A percentile compares a stretch with the other conserved stretches of the same genome.
phyloP scores from a whole-genome alignment of 129 eudicot genomes.

The Chrysanthemum lavandulifolium region DNA sequence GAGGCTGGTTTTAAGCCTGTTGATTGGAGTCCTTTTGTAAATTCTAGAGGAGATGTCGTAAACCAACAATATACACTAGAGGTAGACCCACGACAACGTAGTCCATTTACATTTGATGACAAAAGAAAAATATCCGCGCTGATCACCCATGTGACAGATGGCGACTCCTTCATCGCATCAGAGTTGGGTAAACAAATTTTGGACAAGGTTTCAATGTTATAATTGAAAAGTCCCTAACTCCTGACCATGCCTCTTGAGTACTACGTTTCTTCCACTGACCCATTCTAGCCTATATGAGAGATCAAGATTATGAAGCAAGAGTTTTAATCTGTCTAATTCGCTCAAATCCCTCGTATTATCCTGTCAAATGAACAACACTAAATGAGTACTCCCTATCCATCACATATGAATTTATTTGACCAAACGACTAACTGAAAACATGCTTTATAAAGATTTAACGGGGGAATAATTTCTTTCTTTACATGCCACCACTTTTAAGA shows the following conservation, averaged over 20 bases:
- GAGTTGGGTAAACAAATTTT: not conserved
- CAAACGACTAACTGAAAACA: too few relatives aligned
- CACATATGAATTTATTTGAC: not conserved
- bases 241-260: conserved; percentile 65
- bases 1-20: conserved; percentile 14
- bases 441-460: too few relatives aligned
- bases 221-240: conserved; percentile 79
- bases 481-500: too few relatives aligned
- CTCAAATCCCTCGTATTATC: conserved; percentile 39
- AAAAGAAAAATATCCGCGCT: too few relatives aligned
- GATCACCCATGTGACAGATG: too few relatives aligned
- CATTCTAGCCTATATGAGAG: conserved; percentile 84
- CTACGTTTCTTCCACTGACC: conserved; percentile 62
- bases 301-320: conserved; percentile 85
- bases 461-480: too few relatives aligned
- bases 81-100: conserved; percentile 15
- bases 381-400: not conserved
- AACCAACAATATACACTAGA: conserved; percentile 4
- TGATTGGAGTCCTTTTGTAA: not conserved
- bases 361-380: conserved; percentile 35
- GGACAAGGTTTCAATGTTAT: conserved; percentile 26
- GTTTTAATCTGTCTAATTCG: conserved; percentile 66
- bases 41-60: not conserved
- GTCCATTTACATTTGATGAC: conserved; percentile 1
- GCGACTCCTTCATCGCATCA: too few relatives aligned